These are phyloP conservation scores for Penicillium angulare DNA, from an alignment of 495 filamentous ascomycete genomes.

Conservation along the genomic window DNA sequence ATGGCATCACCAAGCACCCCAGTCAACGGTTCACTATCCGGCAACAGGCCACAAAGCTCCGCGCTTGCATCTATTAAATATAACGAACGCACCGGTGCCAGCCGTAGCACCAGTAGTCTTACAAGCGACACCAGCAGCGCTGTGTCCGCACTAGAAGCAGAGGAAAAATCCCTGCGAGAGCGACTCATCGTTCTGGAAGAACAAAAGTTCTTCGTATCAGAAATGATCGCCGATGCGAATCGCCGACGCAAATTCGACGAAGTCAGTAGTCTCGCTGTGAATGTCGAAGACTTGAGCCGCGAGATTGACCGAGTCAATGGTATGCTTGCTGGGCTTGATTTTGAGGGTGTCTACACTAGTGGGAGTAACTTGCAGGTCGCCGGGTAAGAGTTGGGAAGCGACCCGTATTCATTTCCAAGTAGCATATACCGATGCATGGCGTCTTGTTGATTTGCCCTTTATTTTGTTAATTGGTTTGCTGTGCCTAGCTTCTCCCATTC, in stretches of 20 bases:
- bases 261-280: constrained; percentile 72
- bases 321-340: constrained; percentile 49
- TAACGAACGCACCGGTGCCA: constrained; percentile 42
- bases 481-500: background rate
- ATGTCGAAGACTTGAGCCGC: constrained; percentile 76
- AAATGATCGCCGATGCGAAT: constrained; percentile 83
- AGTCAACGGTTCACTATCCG: constrained; percentile 21
- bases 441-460: constrained; percentile 10
- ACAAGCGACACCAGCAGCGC: constrained; percentile 60
- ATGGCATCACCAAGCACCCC: constrained; percentile 36
- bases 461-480: background rate
- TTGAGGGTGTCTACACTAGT: constrained; percentile 49
- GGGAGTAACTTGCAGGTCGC: constrained; percentile 14
- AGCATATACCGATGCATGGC: constrained; percentile 15
- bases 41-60: constrained; percentile 38
- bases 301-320: constrained; percentile 74
- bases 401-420: background rate
- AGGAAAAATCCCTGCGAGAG: constrained; percentile 85
- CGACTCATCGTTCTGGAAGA: constrained; percentile 88
- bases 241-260: constrained; percentile 86
- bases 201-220: constrained; percentile 85
- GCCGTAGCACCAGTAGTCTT: constrained; percentile 57
- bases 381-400: constrained; percentile 9
- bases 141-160: constrained; percentile 71
- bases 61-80: constrained; percentile 60